Evolutionary conservation across 148 eudicot species (phyloP).

Genomic region (Simmondsia chinensis): DNA sequence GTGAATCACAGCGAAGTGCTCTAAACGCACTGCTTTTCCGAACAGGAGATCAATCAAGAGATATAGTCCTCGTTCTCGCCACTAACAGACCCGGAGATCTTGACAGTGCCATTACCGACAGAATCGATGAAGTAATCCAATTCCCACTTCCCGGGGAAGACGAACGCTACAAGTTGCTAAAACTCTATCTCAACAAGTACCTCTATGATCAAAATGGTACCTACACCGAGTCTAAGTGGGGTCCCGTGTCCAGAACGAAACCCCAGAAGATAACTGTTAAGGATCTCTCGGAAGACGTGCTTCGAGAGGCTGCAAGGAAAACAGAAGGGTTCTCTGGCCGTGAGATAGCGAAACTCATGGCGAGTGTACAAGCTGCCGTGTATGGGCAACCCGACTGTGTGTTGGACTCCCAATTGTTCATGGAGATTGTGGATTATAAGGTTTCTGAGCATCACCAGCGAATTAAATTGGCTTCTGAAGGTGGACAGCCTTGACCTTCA

Average conservation of each 20-base stretch:
- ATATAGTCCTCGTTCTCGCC: slow-evolving; percentile 89
- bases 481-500: slow-evolving; percentile 16
- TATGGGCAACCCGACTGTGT: slow-evolving; percentile 85
- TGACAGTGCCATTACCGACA: slow-evolving; percentile 82
- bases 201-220: slow-evolving; percentile 19
- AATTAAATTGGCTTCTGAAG: slow-evolving; percentile 52
- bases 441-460: slow-evolving; percentile 86
- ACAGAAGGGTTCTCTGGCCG: slow-evolving; percentile 94
- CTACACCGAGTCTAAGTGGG: slow-evolving; percentile 33
- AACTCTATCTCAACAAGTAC: slow-evolving; percentile 73
- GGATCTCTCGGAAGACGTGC: slow-evolving; percentile 63
- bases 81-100: slow-evolving; percentile 95
- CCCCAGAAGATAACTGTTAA: slow-evolving; percentile 52
- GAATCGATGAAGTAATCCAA: slow-evolving; percentile 90
- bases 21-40: slow-evolving; percentile 85
- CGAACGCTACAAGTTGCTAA: slow-evolving; percentile 76
- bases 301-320: slow-evolving; percentile 73
- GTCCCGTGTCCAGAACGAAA: slow-evolving; percentile 33
- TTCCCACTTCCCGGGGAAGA: slow-evolving; percentile 92
- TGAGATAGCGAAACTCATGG: slow-evolving; percentile 92
- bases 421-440: slow-evolving; percentile 86
- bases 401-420: slow-evolving; percentile 64
- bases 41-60: slow-evolving; percentile 96
- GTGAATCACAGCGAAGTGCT: slow-evolving; percentile 97
- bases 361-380: slow-evolving; percentile 93